Base-by-base conservation (phyloP, 352 stramenopile genomes). In the Pythium dissimile region DNA sequence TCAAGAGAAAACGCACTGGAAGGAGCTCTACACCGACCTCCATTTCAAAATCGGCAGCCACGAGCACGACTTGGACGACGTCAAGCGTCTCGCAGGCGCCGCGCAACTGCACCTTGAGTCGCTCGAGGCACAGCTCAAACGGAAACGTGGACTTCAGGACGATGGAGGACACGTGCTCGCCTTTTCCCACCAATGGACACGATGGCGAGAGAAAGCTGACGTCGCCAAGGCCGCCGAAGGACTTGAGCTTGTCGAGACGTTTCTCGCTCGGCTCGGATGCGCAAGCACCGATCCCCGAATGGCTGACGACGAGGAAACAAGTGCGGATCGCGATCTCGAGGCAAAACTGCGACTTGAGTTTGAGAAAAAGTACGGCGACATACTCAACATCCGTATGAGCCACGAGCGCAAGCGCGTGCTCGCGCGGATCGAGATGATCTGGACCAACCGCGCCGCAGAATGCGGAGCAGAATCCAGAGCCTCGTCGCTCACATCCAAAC, bases 331-430 rank as follows among this genome's bases (percentile, higher is more conserved):
- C 1, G 67, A 72, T 21, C 23, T 71, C 8, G 66, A 80, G 44
- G 35, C 47, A 2, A 73, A 67, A 11, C 41, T 89, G 15, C 66
- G 62, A 4, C 72, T 75, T 39, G 71, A 84, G 34, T 85, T 77
- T 27, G 75, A 88, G 44, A 67, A 52, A 38, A 74, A 67, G 7
- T 88, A 80, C 54, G 48, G 73, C 24, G 67, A 85, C 0, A 77
- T 84, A 60, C 47, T 89, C 3, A 80, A 75, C 26, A 23, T 84
- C 18, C 73, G 80, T 5, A 56, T 88, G 13, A 83, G 59, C 28
- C 68, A 84, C 44, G 80, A 89, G 52, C 67, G 77, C 42, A 78
- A 73, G 26, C 73, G 72, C 9, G 52, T 88, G 9, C 56, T 89
- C 1, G 67, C 75, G 11, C 64, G 67, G 1, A 72, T 88, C 6